Conservation (phyloP, 768 basidiomycete species). For the Auricularia sp. region DNA sequence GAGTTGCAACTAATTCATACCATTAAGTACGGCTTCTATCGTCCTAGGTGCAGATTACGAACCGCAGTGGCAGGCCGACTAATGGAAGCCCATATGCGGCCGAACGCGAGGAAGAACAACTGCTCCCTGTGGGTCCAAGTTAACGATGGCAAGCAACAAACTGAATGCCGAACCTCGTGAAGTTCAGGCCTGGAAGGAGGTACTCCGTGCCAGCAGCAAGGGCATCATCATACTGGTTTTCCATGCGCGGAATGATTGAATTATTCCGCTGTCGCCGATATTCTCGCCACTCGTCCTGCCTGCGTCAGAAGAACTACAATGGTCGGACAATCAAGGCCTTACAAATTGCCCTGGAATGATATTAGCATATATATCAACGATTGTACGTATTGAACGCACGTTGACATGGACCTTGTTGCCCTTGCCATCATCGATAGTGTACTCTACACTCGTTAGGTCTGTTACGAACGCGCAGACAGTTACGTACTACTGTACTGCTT, state of each 20-base stretch:
- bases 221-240: constrained; percentile 59
- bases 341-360: constrained; percentile 59
- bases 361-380: constrained; percentile 4
- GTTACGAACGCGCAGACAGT: background rate
- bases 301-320: no score
- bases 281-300: constrained; percentile 75
- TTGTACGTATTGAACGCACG: constrained; percentile 28
- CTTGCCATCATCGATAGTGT: constrained; percentile 75
- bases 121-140: constrained; percentile 50
- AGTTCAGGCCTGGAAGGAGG: constrained; percentile 71
- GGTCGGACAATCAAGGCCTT: constrained; percentile 15
- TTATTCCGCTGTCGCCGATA: constrained; percentile 75
- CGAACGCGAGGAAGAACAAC: constrained; percentile 89
- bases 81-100: constrained; percentile 75
- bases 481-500: constrained; percentile 73
- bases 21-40: no score
- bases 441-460: constrained; percentile 33
- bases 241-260: constrained; percentile 90
- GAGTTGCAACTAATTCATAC: constrained; percentile 45
- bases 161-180: constrained; percentile 42
- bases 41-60: constrained; percentile 12
- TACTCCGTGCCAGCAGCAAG: constrained; percentile 51
- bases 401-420: constrained; percentile 80
- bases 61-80: constrained; percentile 73
- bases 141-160: background rate